Conservation (phyloP, 2,329 filamentous ascomycete genomes). For the Calonectria pauciramosa region DNA sequence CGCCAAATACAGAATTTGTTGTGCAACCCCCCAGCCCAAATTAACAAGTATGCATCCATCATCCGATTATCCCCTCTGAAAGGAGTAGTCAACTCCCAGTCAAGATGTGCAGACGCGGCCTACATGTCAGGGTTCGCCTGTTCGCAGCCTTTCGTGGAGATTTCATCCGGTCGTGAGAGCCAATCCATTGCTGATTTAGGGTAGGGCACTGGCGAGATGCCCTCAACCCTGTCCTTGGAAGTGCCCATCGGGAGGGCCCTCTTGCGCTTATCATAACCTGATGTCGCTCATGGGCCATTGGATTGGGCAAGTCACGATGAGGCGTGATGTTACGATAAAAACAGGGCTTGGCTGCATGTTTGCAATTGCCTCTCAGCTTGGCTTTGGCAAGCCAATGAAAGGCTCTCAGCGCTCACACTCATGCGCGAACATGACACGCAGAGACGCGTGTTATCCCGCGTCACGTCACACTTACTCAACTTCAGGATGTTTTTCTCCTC, state of each 20-base stretch:
- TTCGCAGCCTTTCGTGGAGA: constrained; percentile 33
- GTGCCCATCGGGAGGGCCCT: constrained; percentile 2
- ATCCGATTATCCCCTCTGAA: constrained; percentile 33
- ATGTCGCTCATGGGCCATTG: constrained; percentile 33
- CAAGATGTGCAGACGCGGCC: constrained; percentile 13
- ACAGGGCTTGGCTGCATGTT: constrained; percentile 35
- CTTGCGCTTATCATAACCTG: constrained; percentile 33
- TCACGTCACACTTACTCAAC: constrained; percentile 21
- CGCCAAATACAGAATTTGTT: constrained; percentile 23
- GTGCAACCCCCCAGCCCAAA: constrained; percentile 35
- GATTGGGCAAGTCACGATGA: constrained; percentile 28
- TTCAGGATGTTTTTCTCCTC: constrained; percentile 34
- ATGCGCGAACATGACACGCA: constrained; percentile 36
- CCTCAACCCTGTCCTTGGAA: constrained; percentile 21
- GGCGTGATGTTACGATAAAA: constrained; percentile 42
- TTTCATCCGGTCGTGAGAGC: constrained; percentile 26
- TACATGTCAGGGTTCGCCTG: constrained; percentile 31
- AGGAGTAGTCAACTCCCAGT: constrained; percentile 18
- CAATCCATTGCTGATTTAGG: constrained; percentile 30
- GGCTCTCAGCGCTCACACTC: constrained; percentile 24
- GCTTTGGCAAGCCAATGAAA: constrained; percentile 34
- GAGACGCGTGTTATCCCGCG: constrained; percentile 25
- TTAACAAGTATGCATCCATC: constrained; percentile 40
- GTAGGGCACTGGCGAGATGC: constrained; percentile 16
- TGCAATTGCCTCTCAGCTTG: constrained; percentile 38